Percentiles rank a stretch among this genome's conserved stretches.
Conservation (phyloP, 805 yeast species). For the Saccharomyces mikatae region DNA sequence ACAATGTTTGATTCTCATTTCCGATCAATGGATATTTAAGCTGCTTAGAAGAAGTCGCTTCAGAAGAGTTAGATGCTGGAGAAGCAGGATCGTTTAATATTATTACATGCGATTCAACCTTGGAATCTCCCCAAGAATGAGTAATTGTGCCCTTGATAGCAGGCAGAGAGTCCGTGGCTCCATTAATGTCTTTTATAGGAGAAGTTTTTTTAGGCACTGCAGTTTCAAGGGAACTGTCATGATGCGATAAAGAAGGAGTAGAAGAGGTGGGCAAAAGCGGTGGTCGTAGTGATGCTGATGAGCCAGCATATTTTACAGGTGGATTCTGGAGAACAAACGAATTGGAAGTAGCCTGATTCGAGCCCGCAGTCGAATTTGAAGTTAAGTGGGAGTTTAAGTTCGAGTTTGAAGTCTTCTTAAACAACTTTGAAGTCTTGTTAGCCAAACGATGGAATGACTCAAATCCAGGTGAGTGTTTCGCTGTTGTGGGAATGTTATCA, state of each 20-base stretch:
- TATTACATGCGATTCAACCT: constrained; percentile 17
- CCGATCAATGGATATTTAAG: background rate
- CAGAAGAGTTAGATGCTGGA: background rate
- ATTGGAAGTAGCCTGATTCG: constrained; percentile 1
- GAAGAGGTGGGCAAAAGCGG: background rate
- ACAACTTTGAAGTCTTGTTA: constrained; percentile 22
- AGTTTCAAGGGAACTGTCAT: constrained; percentile 6
- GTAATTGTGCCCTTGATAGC: constrained; percentile 41
- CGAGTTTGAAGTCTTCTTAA: constrained; percentile 20
- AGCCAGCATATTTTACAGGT: background rate
- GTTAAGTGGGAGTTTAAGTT: constrained; percentile 3
- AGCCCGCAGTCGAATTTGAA: background rate
- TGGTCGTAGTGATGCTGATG: background rate
- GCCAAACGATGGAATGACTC: constrained; percentile 26
- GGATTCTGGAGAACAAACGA: background rate
- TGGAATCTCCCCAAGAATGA: constrained; percentile 40
- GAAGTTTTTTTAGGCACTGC: background rate
- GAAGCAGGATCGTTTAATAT: constrained; percentile 10
- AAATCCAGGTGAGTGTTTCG: constrained; percentile 18
- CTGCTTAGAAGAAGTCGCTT: background rate
- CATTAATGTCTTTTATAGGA: background rate
- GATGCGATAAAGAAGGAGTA: background rate
- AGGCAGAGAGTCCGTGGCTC: constrained; percentile 16
- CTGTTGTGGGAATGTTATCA: background rate
- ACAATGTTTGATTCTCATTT: background rate